Evolutionary conservation across 2,329 filamentous ascomycete species (phyloP).

Genomic region (Microsporum ferrugineum): DNA sequence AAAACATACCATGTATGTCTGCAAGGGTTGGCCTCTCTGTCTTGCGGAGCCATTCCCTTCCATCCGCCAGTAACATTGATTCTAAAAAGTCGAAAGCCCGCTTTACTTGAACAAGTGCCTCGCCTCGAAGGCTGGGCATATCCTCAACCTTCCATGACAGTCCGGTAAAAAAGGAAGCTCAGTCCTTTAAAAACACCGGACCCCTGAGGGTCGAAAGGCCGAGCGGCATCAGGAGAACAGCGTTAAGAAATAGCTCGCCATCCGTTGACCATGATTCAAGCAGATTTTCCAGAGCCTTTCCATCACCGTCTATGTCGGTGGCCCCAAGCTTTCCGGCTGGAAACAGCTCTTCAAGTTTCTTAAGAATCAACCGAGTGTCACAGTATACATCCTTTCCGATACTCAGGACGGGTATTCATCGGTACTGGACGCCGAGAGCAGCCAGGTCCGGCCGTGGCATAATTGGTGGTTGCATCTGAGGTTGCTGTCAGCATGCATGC

Average conservation of each 20-base stretch:
- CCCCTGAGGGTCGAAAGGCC: slow-evolving; percentile 46
- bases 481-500: slow-evolving; percentile 4
- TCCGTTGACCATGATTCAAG: slow-evolving; percentile 48
- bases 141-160: slow-evolving; percentile 30
- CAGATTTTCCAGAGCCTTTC: slow-evolving; percentile 42
- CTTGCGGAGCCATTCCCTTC: slow-evolving; percentile 52
- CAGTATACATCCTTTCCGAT: slow-evolving; percentile 58
- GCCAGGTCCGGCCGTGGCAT: slow-evolving; percentile 56
- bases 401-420: slow-evolving; percentile 56
- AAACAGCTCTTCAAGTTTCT: slow-evolving; percentile 50
- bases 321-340: slow-evolving; percentile 35
- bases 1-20: slow-evolving; percentile 50
- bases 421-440: slow-evolving; percentile 52
- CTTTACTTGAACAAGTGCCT: slow-evolving; percentile 46
- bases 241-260: slow-evolving; percentile 45
- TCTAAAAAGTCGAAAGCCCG: slow-evolving; percentile 50
- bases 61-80: slow-evolving; percentile 51
- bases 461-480: slow-evolving; percentile 52
- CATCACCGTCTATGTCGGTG: slow-evolving; percentile 24
- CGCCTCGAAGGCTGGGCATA: slow-evolving; percentile 38
- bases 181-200: slow-evolving; percentile 49
- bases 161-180: slow-evolving; percentile 36
- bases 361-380: slow-evolving; percentile 58
- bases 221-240: slow-evolving; percentile 46
- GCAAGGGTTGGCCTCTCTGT: slow-evolving; percentile 45